Evolutionary conservation across 176 grass and related monocot genomes (phyloP).

Genomic region (Puccinellia tenuiflora): DNA sequence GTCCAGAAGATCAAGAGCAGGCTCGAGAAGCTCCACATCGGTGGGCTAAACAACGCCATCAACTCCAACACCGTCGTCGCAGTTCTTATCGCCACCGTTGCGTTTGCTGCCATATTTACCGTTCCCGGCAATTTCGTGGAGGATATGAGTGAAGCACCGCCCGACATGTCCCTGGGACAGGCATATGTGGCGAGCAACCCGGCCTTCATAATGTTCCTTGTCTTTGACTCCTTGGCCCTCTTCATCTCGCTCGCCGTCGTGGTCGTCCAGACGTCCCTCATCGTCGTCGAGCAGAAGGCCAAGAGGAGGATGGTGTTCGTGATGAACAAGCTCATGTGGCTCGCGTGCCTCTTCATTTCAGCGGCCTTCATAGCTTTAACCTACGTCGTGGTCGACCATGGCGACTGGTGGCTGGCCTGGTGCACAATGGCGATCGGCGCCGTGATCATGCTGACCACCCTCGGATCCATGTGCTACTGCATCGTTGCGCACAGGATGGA

Average conservation of each 20-base stretch:
- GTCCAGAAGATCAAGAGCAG: slow-evolving; percentile 80
- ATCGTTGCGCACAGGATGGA: slow-evolving; percentile 69
- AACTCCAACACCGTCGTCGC: slow-evolving; percentile 94
- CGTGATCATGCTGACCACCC: slow-evolving; percentile 75
- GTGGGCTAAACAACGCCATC: slow-evolving; percentile 90
- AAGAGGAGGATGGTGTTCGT: slow-evolving; percentile 92
- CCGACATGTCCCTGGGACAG: slow-evolving; percentile 45
- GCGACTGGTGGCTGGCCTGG: slow-evolving; percentile 86
- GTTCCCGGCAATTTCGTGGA: slow-evolving; percentile 70
- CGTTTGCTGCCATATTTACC: slow-evolving; percentile 86
- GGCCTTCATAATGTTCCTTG: slow-evolving; percentile 73
- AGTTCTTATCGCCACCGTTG: slow-evolving; percentile 84
- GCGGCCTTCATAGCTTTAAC: slow-evolving; percentile 77
- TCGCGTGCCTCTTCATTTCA: slow-evolving; percentile 80
- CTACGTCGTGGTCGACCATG: slow-evolving; percentile 60
- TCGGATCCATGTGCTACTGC: slow-evolving; percentile 87
- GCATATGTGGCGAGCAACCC: slow-evolving; percentile 59
- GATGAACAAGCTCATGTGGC: slow-evolving; percentile 98
- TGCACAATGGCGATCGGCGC: slow-evolving; percentile 80
- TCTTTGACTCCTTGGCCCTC: slow-evolving; percentile 80
- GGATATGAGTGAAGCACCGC: not conserved
- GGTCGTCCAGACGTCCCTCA: slow-evolving; percentile 80
- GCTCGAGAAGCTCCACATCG: slow-evolving; percentile 78
- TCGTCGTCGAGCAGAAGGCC: slow-evolving; percentile 85
- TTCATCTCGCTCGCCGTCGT: slow-evolving; percentile 90